These are phyloP conservation scores for Henckelia pumila DNA, from an alignment of 257 asterid genomes.

Conservation along the genomic window DNA sequence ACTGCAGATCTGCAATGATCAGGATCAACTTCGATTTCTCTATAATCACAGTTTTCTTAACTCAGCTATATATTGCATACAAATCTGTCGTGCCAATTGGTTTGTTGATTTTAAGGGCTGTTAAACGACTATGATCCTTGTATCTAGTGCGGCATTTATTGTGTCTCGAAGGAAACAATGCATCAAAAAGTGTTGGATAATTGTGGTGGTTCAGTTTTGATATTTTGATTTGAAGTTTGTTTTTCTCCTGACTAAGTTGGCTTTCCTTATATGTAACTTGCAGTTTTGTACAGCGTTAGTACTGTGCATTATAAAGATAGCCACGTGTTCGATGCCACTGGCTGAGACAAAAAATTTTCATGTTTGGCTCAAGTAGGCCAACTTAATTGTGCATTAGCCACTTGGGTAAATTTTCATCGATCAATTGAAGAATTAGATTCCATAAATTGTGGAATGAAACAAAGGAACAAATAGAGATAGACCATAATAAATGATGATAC, in stretches of 20 bases:
- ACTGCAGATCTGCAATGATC: background rate
- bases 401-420: background rate
- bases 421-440: background rate
- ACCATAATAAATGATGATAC: no score
- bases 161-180: slow-evolving; percentile 3
- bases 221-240: no score
- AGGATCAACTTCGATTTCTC: background rate
- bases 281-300: background rate
- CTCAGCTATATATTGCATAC: background rate
- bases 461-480: no score
- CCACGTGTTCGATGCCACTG: background rate
- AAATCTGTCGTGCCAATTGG: background rate
- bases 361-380: slow-evolving; percentile 12
- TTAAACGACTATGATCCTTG: background rate
- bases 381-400: background rate
- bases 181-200: background rate
- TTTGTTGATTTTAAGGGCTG: background rate
- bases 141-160: background rate
- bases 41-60: background rate
- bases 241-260: background rate
- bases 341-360: background rate
- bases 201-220: background rate
- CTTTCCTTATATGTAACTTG: slow-evolving; percentile 12
- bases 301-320: no score
- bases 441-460: background rate